These are phyloP conservation scores for Dictyostelium firmibasis DNA, from an alignment of 78 protist species.

Conservation along the genomic window DNA sequence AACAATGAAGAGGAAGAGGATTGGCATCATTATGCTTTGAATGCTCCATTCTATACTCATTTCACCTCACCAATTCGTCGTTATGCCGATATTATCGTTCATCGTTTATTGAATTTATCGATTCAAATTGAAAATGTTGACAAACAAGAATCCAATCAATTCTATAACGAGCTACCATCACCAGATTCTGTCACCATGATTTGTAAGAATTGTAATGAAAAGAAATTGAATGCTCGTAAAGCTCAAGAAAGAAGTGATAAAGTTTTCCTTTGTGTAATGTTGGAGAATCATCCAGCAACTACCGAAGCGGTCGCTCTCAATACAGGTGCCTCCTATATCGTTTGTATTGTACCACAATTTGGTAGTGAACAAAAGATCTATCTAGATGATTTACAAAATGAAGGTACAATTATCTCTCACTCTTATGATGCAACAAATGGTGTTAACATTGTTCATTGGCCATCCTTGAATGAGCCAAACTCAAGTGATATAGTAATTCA, in stretches of 20 bases:
- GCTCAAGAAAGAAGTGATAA: conserved; percentile 84
- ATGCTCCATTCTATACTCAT: conserved; percentile 96
- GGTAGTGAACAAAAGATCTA: conserved; percentile 56
- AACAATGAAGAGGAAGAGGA: conserved; percentile 46
- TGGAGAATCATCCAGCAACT: conserved; percentile 13
- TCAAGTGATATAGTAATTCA: neutral
- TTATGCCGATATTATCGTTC: conserved; percentile 95
- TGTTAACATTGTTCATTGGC: conserved; percentile 34
- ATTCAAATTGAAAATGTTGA: neutral
- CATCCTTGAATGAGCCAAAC: neutral
- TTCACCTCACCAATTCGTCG: conserved; percentile 99
- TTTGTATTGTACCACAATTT: conserved; percentile 47
- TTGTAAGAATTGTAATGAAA: conserved; percentile 82
- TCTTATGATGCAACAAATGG: neutral
- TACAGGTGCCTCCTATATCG: neutral
- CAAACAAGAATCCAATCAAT: neutral
- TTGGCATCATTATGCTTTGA: conserved; percentile 86
- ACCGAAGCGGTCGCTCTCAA: conserved; percentile 28
- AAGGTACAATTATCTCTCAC: neutral
- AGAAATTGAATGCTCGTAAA: conserved; percentile 70
- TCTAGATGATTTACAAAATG: conserved; percentile 38
- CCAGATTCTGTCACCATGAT: conserved; percentile 2
- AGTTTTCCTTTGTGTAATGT: conserved; percentile 68
- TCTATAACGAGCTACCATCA: conserved; percentile 2
- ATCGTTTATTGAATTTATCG: conserved; percentile 88